phyloP scores from a whole-genome alignment of 768 basidiomycete genomes.

The Boletus barrowsii region DNA sequence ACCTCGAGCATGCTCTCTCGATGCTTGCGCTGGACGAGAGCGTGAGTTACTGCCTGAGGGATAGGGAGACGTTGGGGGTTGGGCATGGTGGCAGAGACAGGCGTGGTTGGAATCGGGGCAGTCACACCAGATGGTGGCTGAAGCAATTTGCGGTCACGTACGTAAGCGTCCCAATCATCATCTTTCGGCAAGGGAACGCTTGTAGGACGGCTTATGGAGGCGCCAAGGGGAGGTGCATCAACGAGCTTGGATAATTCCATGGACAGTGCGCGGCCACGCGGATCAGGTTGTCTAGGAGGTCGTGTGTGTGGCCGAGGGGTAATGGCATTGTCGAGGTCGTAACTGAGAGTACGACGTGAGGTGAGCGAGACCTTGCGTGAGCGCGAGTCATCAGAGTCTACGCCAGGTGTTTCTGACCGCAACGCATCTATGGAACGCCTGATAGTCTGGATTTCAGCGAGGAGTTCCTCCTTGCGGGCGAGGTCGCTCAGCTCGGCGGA shows the following conservation, averaged over 20 bases:
- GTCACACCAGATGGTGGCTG: slow-evolving; percentile 81
- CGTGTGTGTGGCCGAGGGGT: slow-evolving; percentile 57
- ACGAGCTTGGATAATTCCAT: slow-evolving; percentile 61
- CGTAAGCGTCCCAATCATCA: slow-evolving; percentile 84
- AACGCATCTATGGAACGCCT: slow-evolving; percentile 75
- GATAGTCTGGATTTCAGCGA: slow-evolving; percentile 76
- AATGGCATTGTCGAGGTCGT: slow-evolving; percentile 57
- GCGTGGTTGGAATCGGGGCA: slow-evolving; percentile 70
- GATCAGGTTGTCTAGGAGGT: slow-evolving; percentile 66
- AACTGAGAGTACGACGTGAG: slow-evolving; percentile 66
- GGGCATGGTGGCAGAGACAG: slow-evolving; percentile 34
- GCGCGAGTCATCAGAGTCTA: slow-evolving; percentile 48
- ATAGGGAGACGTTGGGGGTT: slow-evolving; percentile 48
- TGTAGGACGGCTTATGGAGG: slow-evolving; percentile 63
- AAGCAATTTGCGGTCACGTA: slow-evolving; percentile 79
- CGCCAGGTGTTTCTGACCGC: slow-evolving; percentile 62
- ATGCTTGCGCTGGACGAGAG: slow-evolving; percentile 64
- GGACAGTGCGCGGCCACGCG: slow-evolving; percentile 66
- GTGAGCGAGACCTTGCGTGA: slow-evolving; percentile 64
- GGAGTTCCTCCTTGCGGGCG: slow-evolving; percentile 65
- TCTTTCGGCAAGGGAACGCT: slow-evolving; percentile 64
- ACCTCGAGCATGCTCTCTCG: slow-evolving; percentile 66
- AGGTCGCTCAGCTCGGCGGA: slow-evolving; percentile 49
- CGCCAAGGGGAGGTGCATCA: slow-evolving; percentile 42
- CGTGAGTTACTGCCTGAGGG: slow-evolving; percentile 72